Evolutionary conservation across 169 alveolate species (phyloP), one percentile per base, ranked within the genome.

Genomic region (Eimeria acervulina): DNA sequence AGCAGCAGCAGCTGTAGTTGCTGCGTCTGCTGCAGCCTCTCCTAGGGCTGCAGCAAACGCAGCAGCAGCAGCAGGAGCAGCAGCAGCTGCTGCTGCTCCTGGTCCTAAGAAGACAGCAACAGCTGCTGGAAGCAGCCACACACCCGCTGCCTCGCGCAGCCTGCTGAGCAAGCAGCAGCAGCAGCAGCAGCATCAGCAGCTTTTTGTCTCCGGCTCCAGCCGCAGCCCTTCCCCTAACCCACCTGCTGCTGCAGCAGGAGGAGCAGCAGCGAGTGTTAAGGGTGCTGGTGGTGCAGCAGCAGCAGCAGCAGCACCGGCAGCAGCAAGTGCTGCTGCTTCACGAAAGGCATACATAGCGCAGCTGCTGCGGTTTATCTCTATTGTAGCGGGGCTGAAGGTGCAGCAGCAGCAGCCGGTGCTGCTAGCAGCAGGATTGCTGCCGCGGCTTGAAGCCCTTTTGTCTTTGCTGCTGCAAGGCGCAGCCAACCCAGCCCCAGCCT

Each of bases 361-460:
- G 70, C 42, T 44, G 90, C 36, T 38, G 90, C 44, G 90, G 19
- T 33, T 76, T 10, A 76, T 76, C 3, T 33, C 88, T 23, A 33
- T 76, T 38, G 59, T 76, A 44, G 88, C 59, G 4, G 88, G 88
- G 31, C 47, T 76, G 33, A 31, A 40, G 88, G 88, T 76, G 88
- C 88, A 76, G 88, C 51, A 76, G 61, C 88, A 76, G 88, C 51
- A 76, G 88, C 88, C 38, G 5, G 88, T 76, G 88, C 88, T 76
- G 88, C 88, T 76, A 12, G 51, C 88, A 23, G 88, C 88, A 0
- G 88, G 88, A 2, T 76, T 76, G 59, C 88, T 76, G 61, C 59
- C 88, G 23, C 88, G 88, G 36, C 61, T 76, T 13, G 88, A 76
- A n/a, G 88, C 88, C 7, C 59, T 76, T 3, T 42, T 76, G 17